Percentiles rank a stretch among this genome's conserved stretches.
Evolutionary conservation across 73 alveolate species (phyloP).

Genomic region (Paramecium caudatum): DNA sequence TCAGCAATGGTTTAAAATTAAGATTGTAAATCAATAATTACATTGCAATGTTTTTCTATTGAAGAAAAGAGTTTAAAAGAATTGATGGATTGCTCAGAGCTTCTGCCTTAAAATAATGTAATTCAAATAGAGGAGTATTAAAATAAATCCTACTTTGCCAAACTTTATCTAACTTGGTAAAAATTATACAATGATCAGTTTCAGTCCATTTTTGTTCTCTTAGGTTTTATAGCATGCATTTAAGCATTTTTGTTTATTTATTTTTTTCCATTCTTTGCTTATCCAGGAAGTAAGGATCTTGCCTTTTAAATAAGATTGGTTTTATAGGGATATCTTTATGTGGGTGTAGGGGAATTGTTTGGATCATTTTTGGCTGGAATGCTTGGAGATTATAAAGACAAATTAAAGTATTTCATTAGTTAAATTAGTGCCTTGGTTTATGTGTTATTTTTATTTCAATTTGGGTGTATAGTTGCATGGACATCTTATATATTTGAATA

Average conservation of each 20-base stretch:
- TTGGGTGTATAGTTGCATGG: slow-evolving; percentile 43
- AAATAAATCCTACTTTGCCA: slow-evolving; percentile 22
- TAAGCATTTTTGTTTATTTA: slow-evolving; percentile 10
- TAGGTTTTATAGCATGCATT: neutral
- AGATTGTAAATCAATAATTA: neutral
- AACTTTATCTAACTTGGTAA: neutral
- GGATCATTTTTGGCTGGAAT: slow-evolving; percentile 43
- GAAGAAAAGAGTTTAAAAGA: slow-evolving; percentile 2
- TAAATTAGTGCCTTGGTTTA: neutral
- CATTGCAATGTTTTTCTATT: neutral
- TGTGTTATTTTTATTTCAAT: neutral
- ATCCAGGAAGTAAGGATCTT: neutral
- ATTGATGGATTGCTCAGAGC: neutral
- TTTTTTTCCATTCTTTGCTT: neutral
- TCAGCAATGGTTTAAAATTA: neutral
- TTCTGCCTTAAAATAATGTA: too few species aligned
- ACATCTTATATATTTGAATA: neutral
- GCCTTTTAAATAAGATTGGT: neutral
- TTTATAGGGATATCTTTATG: slow-evolving; percentile 35
- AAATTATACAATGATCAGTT: neutral
- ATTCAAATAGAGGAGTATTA: slow-evolving; percentile 36
- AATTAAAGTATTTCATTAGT: neutral
- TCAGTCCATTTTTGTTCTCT: neutral
- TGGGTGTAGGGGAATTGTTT: slow-evolving; percentile 38
- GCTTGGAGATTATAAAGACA: slow-evolving; percentile 50